Base-by-base conservation (phyloP, 2,329 filamentous ascomycete species). In the Neofusicoccum sp. region DNA sequence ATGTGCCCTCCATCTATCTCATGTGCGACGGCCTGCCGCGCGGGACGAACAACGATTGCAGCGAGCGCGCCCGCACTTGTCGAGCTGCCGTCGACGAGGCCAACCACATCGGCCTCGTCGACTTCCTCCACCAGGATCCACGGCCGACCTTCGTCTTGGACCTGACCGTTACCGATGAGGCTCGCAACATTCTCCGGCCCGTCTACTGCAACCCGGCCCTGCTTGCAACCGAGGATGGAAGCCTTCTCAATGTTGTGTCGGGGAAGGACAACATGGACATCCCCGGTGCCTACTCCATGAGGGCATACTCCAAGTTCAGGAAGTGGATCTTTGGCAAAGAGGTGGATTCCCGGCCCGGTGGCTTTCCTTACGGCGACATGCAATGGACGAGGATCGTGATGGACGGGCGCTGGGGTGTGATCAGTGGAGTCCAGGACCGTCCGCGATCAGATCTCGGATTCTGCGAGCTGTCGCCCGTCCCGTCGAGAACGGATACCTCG, bases 141-240 rank as follows among this genome's bases (percentile, higher is more conserved):
- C 68, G 68, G 16, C 67, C 70, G 11, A 65, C 68, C 28, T 71
- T 71, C 48, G 66, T 66, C 16, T 20, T 66, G 30, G 54, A 65
- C 20, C 28, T 49, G n/a, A 48, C 61, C 28, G 61, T 60, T 11
- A 41, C 61, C 1, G 61, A 70, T 36, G 64, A 31, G 16, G 2
- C 41, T 8, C 26, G 36, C 33, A 48, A 16, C 28, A 11, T 61
- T 9, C 59, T 61, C 16, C 31, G 47, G 20, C 57, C 63, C 14
- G 41, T 67, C 7, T 72, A 72, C 61, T 64, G 62, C 51, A 71
- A 71, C 49, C 60, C 65, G 9, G 68, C 70, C 7, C 60, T 72
- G 28, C 41, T 62, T n/a, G 60, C 33, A 4, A 53, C 60, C 2
- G 61, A 63, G 9, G n/a, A 33, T 14, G 49, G 43, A n/a, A 24